Evolutionary conservation across 1,139 yeast genomes (phyloP), one percentile per base, ranked within the genome.

Genomic region (Kazachstania sp.): DNA sequence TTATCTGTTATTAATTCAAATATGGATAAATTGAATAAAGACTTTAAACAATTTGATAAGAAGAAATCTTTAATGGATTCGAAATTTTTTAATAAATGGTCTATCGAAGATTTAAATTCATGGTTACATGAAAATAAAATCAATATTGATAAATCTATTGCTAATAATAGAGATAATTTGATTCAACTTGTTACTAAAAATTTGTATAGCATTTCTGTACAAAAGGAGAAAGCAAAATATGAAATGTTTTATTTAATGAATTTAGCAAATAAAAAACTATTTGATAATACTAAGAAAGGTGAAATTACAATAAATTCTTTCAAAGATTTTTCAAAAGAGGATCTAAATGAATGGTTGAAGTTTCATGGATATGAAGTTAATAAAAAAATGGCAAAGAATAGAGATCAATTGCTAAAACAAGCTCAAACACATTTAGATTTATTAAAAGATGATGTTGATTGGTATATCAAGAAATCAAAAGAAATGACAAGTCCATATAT

Each of bases 51-150:
- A 4, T 67, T 77, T 37, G 78, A 78, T 11, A 63, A 61, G 37
- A 79, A 78, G 11, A 63, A 61, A 41, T 75, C 77, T 50, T 75
- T 79, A 11, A 71, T 68, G 44, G 72, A 77, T 71, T 64, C 76
- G 7, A 32, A 20, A 9, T 18, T 28, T 43, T 78, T 74, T 57
- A 60, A 69, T 29, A 37, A 37, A n/a, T 78, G 83, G 81, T 63
- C 68, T 32, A 57, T 58, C 12, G 65, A 68, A 7, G 75, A 73
- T 42, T 59, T 77, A 52, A 64, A 71, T 53, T 59, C 68, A 18
- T 75, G 85, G 77, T 61, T 77, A 47, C 64, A 68, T 28, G 66
- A 74, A 35, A 67, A 76, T 49, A 72, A 73, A 23, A 62, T 77
- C 49, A 69, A 69, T 19, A 73, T 71, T 56, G 69, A 61, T 28